Evolutionary conservation across 2,329 filamentous ascomycete genomes (phyloP).

Genomic region (Fusarium sacchari): DNA sequence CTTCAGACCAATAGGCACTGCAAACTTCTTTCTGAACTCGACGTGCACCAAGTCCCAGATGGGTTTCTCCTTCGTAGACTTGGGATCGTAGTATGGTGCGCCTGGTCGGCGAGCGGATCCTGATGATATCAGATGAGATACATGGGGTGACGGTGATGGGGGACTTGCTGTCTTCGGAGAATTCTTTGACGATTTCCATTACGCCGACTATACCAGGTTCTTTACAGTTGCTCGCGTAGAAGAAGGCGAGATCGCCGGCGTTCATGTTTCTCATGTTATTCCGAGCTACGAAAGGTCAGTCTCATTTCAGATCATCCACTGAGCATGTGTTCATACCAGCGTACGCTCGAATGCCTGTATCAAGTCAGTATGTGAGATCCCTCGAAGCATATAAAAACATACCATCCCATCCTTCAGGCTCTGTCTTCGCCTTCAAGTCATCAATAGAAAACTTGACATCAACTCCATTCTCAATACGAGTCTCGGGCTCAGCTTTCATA

Average conservation of each 20-base stretch:
- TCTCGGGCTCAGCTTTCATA: constrained; percentile 89
- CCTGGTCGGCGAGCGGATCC: constrained; percentile 48
- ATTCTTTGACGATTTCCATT: constrained; percentile 89
- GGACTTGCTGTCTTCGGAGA: constrained; percentile 77
- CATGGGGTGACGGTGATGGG: accelerated
- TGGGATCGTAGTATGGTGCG: constrained; percentile 82
- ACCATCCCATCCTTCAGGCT: constrained; percentile 94
- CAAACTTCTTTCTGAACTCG: constrained; percentile 85
- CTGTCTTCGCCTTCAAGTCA: constrained; percentile 76
- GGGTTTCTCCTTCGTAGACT: constrained; percentile 66
- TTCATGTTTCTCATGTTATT: constrained; percentile 95
- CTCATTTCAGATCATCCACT: accelerated
- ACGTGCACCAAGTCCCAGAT: constrained; percentile 91
- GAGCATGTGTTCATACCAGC: constrained; percentile 46
- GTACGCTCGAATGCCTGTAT: constrained; percentile 60
- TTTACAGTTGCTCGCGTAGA: constrained; percentile 96
- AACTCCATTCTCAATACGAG: constrained; percentile 83
- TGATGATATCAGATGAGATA: background rate
- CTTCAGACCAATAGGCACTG: constrained; percentile 73
- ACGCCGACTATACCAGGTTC: constrained; percentile 86
- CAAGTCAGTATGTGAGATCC: background rate
- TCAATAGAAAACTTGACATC: constrained; percentile 97
- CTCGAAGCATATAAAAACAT: constrained; percentile 41
- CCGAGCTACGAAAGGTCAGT: constrained; percentile 62
- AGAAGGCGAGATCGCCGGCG: constrained; percentile 90